These are phyloP conservation scores for Rhodotorula sp. DNA, from an alignment of 1,284 basidiomycete species.

Conservation along the genomic window DNA sequence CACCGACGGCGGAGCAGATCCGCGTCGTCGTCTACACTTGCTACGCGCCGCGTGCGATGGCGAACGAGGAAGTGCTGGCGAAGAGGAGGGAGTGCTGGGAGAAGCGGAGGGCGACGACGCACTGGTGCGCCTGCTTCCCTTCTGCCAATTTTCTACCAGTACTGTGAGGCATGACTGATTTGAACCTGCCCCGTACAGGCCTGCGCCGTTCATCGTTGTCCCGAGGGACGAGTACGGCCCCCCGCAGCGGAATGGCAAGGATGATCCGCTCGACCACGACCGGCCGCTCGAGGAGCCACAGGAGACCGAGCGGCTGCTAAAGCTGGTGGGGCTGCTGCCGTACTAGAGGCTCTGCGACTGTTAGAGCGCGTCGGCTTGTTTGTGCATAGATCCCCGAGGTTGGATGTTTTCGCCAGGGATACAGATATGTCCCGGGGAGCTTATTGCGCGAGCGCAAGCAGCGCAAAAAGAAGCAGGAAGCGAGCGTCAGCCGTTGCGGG, in stretches of 20 bases:
- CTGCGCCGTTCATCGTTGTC: conserved; percentile 4
- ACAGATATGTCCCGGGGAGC: too few species aligned
- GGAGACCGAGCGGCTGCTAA: neutral
- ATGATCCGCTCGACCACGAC: conserved; percentile 1
- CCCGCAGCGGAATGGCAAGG: neutral
- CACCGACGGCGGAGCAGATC: conserved; percentile 18
- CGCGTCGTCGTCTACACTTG: conserved; percentile 32
- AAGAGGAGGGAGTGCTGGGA: conserved; percentile 6
- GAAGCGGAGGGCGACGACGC: conserved; percentile 14
- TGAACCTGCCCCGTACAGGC: neutral
- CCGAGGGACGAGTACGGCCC: conserved; percentile 12
- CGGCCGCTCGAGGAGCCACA: conserved; percentile 14
- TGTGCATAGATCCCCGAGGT: too few species aligned
- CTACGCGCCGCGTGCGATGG: conserved; percentile 11
- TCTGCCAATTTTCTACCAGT: neutral
- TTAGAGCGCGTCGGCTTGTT: too few species aligned
- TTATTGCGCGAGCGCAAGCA: too few species aligned
- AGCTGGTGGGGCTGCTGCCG: conserved; percentile 1
- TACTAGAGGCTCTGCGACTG: neutral
- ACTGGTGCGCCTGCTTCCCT: conserved; percentile 12
- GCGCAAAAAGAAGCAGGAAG: too few species aligned
- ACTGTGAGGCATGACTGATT: too few species aligned
- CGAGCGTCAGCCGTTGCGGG: too few species aligned
- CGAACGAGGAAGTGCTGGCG: conserved; percentile 6
- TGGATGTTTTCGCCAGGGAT: too few species aligned